Evolutionary conservation across 768 basidiomycete species (phyloP), one percentile per base, ranked within the genome.

Genomic region (Amanita brunnescens): DNA sequence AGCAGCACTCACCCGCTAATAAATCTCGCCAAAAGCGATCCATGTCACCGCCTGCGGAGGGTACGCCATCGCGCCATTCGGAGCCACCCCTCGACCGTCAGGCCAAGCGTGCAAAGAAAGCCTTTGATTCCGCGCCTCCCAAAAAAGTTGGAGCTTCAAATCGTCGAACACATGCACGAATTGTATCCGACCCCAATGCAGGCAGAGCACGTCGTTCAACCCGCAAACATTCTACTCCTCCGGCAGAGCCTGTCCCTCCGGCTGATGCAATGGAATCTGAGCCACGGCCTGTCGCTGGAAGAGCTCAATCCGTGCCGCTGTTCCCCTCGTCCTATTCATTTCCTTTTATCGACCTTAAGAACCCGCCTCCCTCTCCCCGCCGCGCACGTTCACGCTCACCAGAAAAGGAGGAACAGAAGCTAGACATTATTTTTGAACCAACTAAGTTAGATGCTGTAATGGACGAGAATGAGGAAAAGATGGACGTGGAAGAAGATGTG

Each of bases 221-320:
- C 5, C 60, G 62, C 18, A 65, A 60, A 51, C 62, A 57, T 37
- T 61, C 65, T 20, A 53, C 56, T 12, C 65, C 65, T 14, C 52
- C 51, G 2, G 10, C 60, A 50, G 64, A 66, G 45, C 64, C 64
- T 9, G 44, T 53, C 16, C 66, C 67, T 18, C 18, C 21, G 6
- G 39, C 35, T 5, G 47, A 18, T 16, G 30, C 53, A 39, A 56
- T 63, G 23, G 59, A 59, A 37, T 20, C 51, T 5, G 46, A 41
- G 10, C 12, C 49, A 20, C 46, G 51, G 30, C 57, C 64, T 8
- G 52, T 58, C 32, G 70, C 65, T 54, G 61, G 59, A 41, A 68
- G 76, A 52, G 74, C 76, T 4, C 71, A 67, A 41, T 77, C 75
- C 30, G 73, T 78, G 2, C 75, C 75, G 13, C 51, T 74, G 30